Base-by-base conservation (phyloP, 2,329 filamentous ascomycete species). In the Penicillium brasilianum region DNA sequence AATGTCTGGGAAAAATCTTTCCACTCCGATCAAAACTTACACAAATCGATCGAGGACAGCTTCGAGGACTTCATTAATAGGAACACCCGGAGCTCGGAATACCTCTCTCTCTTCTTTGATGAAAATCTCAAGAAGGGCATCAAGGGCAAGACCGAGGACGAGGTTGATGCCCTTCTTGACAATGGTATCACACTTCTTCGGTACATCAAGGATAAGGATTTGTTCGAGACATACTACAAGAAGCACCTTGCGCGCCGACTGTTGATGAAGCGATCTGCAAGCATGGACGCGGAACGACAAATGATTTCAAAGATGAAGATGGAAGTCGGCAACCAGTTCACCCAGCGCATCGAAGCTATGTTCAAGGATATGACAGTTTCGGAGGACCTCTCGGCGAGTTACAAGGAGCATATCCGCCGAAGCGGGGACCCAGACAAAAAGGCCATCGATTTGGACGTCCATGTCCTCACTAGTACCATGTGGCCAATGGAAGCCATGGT, bases 261-360 rank as follows among this genome's bases (percentile, higher is more conserved):
- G 44, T 82, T 99, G 18, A 91, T 95, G 79, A 91, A 90, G 73
- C 96, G 95, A 71, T 94, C 92, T 0, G 89, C 96, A 68, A 96
- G 91, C 73, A 89, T 92, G 66, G 94, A 97, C 71, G 92, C 93
- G 0, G 95, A 99, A 78, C 93, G 94, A 75, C 90, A 95, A 71
- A 96, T 99, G 87, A 95, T 99, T 55, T 90, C 89, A 0, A 91
- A 94, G 65, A 97, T 99, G 93, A 98, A 97, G 84, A 87, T 95
- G 72, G 94, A 97, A 75, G 87, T 98, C 55, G 95, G 95, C 41
- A 96, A 96, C 75, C 89, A 93, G 68, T 98, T 98, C 75, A 98
- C 95, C 0, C 83, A 87, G 71, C 96, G 96, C 74, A 87, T 99
- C 48, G 95, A 99, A 74, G 91, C 93, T 66, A 98, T 99, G 93